Percentiles rank a stretch among this genome's conserved stretches.
phyloP scores from a whole-genome alignment of 805 yeast genomes.

The Candida boleticola region DNA sequence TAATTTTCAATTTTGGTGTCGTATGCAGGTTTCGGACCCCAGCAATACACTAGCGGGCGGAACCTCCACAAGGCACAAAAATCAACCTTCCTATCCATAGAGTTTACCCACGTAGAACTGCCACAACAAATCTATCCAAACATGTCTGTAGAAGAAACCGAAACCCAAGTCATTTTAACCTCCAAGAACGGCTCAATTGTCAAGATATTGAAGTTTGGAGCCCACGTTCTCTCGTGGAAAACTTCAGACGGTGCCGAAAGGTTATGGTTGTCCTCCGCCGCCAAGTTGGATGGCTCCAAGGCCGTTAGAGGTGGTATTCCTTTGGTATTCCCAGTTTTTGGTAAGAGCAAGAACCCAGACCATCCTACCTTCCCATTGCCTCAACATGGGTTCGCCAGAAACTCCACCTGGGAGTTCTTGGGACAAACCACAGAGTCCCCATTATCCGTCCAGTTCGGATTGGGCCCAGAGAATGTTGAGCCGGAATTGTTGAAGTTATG shows the following conservation, averaged over 20 bases:
- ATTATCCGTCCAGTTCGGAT: slow-evolving; percentile 78
- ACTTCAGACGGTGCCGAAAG: slow-evolving; percentile 67
- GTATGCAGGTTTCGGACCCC: too few relatives aligned
- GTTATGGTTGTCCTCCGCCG: slow-evolving; percentile 76
- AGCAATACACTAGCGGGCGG: too few relatives aligned
- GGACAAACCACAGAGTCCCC: slow-evolving; percentile 75
- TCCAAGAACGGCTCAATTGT: slow-evolving; percentile 53
- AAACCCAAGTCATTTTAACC: slow-evolving; percentile 57
- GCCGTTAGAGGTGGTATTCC: slow-evolving; percentile 99
- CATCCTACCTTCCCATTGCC: slow-evolving; percentile 70
- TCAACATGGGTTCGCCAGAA: slow-evolving; percentile 96
- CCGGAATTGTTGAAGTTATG: slow-evolving; percentile 58
- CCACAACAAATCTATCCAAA: too few relatives aligned
- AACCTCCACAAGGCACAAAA: too few relatives aligned
- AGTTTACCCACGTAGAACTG: too few relatives aligned
- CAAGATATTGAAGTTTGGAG: slow-evolving; percentile 77
- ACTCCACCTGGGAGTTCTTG: slow-evolving; percentile 87
- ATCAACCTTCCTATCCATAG: too few relatives aligned
- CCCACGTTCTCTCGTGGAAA: slow-evolving; percentile 82
- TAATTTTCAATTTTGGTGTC: too few relatives aligned
- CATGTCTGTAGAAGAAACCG: slow-evolving; percentile 70
- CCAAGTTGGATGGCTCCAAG: slow-evolving; percentile 84
- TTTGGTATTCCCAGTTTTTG: slow-evolving; percentile 90
- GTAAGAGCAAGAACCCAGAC: slow-evolving; percentile 54
- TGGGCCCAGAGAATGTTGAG: slow-evolving; percentile 81